Evolutionary conservation across 768 basidiomycete species (phyloP), one percentile per base, ranked within the genome.

Genomic region (Russula olivacea): DNA sequence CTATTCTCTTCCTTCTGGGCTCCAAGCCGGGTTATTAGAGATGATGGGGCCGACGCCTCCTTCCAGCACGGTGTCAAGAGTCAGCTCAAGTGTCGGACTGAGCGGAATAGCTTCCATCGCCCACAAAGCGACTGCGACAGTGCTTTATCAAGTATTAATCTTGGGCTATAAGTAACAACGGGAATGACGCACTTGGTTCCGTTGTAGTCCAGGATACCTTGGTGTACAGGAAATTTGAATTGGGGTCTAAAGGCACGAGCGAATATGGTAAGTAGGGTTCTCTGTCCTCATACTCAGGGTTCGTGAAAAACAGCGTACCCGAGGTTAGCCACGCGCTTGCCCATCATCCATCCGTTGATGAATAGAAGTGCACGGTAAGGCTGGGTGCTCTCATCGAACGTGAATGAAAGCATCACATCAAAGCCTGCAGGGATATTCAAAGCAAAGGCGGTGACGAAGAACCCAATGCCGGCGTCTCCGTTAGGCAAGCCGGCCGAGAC

Each of bases 261-360:
- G 48, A 49, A 12, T 38, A 23, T 10, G 3, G 47, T 28, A 36
- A 53, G 57, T 41, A 6, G 47, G 21, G 41, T 32, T 36, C 32
- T 34, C 45, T 47, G 11, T 45, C 58, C 34, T 62, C 41, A 66
- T 15, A 32, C 15, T 2, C 28, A 23, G 48, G 17, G 17, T 23
- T 56, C 14, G 28, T 28, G 17, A 25, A 7, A 55, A 57, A 32
- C 25, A n/a, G 19, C 67, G 32, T 50, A 69, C 68, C 74, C 75
- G 23, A 73, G 67, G 52, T 72, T 74, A 10, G 71, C 72, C 4
- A 72, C 74, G 3, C 74, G 70, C 70, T 91, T 92, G 10, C 91
- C 91, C 83, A 89, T 89, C 83, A 88, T 87, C 91, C 91, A 93
- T 14, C 91, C 91, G 68, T 93, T 92, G 21, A 93, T 86, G 62